phyloP scores from a whole-genome alignment of 2,329 filamentous ascomycete genomes.

The Fusarium penzigii region DNA sequence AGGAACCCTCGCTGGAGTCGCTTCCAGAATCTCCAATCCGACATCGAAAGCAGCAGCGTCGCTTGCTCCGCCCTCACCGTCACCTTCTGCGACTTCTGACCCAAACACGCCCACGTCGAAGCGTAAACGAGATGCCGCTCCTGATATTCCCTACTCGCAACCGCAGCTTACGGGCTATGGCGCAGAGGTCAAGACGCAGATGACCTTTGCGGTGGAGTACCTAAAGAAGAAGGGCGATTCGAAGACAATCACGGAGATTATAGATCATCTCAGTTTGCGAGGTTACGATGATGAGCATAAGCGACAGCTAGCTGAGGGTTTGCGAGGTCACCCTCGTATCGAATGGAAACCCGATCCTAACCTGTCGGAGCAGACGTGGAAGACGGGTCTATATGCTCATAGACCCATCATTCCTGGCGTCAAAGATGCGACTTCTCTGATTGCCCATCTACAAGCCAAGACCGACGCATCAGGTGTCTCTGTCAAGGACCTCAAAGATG shows the following conservation, averaged over 20 bases:
- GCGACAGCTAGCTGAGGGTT: conserved; percentile 64
- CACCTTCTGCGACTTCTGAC: conserved; percentile 59
- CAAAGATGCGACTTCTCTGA: conserved; percentile 72
- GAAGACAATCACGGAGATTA: conserved; percentile 73
- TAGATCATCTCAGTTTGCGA: conserved; percentile 76
- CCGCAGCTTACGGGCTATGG: conserved; percentile 75
- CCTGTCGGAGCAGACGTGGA: conserved; percentile 67
- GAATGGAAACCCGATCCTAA: conserved; percentile 57
- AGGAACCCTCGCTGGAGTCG: conserved; percentile 62
- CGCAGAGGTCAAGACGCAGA: conserved; percentile 80
- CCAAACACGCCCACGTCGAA: conserved; percentile 65
- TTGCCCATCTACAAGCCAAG: conserved; percentile 79
- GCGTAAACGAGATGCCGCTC: conserved; percentile 57
- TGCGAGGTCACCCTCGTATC: conserved; percentile 64
- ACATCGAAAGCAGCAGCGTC: conserved; percentile 36
- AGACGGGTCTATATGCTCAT: conserved; percentile 76
- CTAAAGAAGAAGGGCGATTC: conserved; percentile 71
- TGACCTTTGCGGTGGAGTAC: conserved; percentile 83
- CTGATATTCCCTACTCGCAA: conserved; percentile 69
- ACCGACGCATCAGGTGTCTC: conserved; percentile 77
- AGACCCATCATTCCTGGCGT: conserved; percentile 80
- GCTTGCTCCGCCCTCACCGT: conserved; percentile 45
- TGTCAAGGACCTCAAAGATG: conserved; percentile 92
- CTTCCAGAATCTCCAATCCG: conserved; percentile 60
- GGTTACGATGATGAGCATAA: conserved; percentile 62